phyloP scores from a whole-genome alignment of 2,329 filamentous ascomycete species.

The Blastomyces percursus region DNA sequence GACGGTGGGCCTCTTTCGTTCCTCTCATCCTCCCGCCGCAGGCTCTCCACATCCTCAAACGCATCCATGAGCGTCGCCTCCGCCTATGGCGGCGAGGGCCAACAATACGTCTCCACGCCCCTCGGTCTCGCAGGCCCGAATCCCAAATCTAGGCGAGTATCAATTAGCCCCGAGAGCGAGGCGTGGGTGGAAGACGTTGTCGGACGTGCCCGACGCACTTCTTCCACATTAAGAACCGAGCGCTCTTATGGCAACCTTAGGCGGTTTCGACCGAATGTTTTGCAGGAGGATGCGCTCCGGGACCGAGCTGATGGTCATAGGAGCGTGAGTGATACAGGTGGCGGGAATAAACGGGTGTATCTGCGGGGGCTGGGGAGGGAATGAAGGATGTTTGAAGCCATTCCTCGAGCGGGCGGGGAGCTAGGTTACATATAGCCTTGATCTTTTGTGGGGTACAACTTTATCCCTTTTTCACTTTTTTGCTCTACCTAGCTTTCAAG shows the following conservation, averaged over 20 bases:
- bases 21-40: constrained; percentile 20
- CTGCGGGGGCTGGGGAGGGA: constrained; percentile 25
- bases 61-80: constrained; percentile 26
- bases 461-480: background rate
- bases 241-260: constrained; percentile 11
- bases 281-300: constrained; percentile 4
- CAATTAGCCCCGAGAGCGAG: constrained; percentile 36
- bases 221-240: constrained; percentile 24
- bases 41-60: constrained; percentile 30
- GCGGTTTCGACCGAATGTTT: constrained; percentile 7
- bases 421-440: background rate
- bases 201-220: constrained; percentile 33
- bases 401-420: background rate
- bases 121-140: constrained; percentile 38
- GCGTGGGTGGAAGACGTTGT: constrained; percentile 39
- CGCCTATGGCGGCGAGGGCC: constrained; percentile 17
- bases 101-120: constrained; percentile 26
- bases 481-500: background rate
- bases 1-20: constrained; percentile 21
- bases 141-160: constrained; percentile 28
- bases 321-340: constrained; percentile 33
- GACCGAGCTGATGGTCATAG: constrained; percentile 2
- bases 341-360: constrained; percentile 29
- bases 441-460: too few relatives aligned
- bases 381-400: background rate